phyloP scores from a whole-genome alignment of 208 protist species.

The Jaenimonas drosophilae region DNA sequence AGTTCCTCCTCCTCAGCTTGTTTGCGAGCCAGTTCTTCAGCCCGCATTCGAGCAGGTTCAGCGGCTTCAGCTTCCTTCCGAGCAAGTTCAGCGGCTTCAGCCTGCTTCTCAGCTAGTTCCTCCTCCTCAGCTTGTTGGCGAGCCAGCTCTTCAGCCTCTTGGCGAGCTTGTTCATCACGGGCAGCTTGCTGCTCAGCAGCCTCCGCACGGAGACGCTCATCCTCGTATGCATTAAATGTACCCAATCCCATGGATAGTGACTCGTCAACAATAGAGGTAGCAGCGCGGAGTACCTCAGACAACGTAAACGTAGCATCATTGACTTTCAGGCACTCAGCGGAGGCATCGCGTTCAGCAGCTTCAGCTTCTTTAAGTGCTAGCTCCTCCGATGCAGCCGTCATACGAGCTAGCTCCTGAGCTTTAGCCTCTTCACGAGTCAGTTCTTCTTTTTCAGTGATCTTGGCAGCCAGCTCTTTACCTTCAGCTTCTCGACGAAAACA shows the following conservation, averaged over 20 bases:
- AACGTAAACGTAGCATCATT: too few relatives aligned
- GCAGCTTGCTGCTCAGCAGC: too few relatives aligned
- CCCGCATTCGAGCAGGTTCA: neutral
- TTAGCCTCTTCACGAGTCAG: neutral
- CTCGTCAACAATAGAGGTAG: too few relatives aligned
- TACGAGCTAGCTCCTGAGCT: neutral
- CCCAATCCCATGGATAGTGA: too few relatives aligned
- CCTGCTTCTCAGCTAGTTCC: neutral
- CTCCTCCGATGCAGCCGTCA: neutral
- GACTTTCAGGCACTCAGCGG: too few relatives aligned
- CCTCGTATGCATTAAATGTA: too few relatives aligned
- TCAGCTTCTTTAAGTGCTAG: neutral
- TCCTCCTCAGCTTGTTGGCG: neutral
- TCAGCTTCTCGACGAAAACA: neutral
- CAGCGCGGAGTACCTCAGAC: too few relatives aligned
- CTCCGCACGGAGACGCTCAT: too few relatives aligned
- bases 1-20: neutral
- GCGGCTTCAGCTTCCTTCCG: neutral
- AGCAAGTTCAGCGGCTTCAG: neutral
- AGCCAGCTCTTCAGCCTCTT: too few relatives aligned
- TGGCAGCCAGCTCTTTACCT: neutral
- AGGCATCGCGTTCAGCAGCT: neutral
- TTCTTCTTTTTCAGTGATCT: neutral
- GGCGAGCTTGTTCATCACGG: too few relatives aligned
- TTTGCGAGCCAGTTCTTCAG: neutral